Conservation (phyloP, 495 filamentous ascomycete genomes). For the Penicillium bovifimosum region DNA sequence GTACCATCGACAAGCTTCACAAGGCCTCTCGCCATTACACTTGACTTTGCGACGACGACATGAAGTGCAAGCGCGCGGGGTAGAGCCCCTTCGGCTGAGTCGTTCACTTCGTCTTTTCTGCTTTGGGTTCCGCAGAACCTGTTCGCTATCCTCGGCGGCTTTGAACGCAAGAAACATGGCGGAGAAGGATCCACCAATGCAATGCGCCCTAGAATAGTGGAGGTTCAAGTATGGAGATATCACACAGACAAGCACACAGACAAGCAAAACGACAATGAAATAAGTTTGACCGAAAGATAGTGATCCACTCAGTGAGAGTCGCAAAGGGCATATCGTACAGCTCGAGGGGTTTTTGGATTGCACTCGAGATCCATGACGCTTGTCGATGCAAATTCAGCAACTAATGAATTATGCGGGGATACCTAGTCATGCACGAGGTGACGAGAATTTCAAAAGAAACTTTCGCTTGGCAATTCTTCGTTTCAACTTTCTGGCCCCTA, state of each 20-base stretch:
- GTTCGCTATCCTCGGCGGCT: conserved; percentile 1
- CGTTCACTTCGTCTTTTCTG: conserved; percentile 5
- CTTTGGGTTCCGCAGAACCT: conserved; percentile 12
- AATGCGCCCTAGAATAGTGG: neutral
- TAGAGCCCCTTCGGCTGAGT: conserved; percentile 4
- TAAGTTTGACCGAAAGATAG: neutral
- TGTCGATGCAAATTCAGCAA: neutral
- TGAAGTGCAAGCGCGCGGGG: conserved; percentile 11
- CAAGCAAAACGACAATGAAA: neutral
- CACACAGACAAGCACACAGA: too few species aligned
- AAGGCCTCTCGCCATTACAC: conserved; percentile 23
- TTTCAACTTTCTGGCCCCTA: neutral
- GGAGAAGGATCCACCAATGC: neutral
- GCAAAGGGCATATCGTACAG: neutral
- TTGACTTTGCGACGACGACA: conserved; percentile 25
- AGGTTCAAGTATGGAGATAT: neutral
- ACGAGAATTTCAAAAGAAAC: neutral
- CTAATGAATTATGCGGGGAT: neutral
- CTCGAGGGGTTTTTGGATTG: neutral
- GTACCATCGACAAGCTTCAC: conserved; percentile 26
- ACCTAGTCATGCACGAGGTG: neutral
- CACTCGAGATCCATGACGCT: neutral
- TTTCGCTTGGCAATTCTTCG: neutral
- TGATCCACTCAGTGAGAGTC: neutral
- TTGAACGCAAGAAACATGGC: conserved; percentile 16